phyloP scores from a whole-genome alignment of 441 rosid species.

The Eutrema salsugineum region DNA sequence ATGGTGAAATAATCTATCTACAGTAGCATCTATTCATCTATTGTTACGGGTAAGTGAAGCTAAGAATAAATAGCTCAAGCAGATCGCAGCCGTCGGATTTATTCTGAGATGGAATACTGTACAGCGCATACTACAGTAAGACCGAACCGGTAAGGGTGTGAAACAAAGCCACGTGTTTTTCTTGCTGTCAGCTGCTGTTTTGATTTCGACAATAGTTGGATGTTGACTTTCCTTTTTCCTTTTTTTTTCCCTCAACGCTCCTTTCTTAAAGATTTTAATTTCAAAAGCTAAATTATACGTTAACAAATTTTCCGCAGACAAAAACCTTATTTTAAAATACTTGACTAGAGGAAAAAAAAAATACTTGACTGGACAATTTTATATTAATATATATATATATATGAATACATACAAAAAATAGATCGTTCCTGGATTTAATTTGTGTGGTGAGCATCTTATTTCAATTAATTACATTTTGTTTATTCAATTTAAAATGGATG shows the following conservation, averaged over 20 bases:
- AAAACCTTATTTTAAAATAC: background rate
- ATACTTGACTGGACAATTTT: background rate
- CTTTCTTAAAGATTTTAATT: background rate
- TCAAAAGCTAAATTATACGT: background rate
- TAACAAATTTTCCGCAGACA: background rate
- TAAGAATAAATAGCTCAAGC: conserved; percentile 10
- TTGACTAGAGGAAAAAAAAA: no score
- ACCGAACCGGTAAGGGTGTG: conserved; percentile 7
- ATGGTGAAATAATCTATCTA: background rate
- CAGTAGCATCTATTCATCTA: no score
- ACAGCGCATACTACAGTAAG: conserved; percentile 16
- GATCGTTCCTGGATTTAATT: background rate
- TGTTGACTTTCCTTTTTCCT: conserved; percentile 22
- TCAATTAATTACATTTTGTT: background rate
- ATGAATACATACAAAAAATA: background rate
- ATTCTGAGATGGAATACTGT: background rate
- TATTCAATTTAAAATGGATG: background rate
- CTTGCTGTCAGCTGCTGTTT: conserved; percentile 32
- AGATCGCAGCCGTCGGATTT: conserved; percentile 18
- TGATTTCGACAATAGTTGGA: conserved; percentile 35
- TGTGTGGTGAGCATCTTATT: conserved; percentile 18
- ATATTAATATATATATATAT: background rate
- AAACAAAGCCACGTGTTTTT: conserved; percentile 21
- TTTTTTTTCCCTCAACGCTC: background rate
- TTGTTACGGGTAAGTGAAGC: conserved; percentile 27